Evolutionary conservation across 257 asterid species (phyloP), one percentile per base, ranked within the genome.

Genomic region (Rehmannia glutinosa): DNA sequence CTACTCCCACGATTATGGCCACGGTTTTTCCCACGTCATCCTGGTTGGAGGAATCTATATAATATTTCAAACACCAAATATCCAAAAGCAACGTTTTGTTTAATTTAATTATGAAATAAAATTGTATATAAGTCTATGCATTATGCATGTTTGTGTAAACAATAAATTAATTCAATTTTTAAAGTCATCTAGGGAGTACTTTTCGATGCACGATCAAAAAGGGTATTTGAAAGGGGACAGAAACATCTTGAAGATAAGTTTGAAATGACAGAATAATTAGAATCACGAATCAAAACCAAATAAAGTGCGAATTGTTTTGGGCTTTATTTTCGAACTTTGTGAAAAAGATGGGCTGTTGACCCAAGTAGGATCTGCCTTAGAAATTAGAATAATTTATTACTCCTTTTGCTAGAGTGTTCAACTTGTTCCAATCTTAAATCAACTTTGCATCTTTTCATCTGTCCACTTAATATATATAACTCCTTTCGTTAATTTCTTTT

Each of bases 21-120:
- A 91, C 92, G 30, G 86, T 89, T 76, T 80, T 82, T 20, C 98
- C 98, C 57, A 76, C 90, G 0, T 85, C 84, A 6, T 87, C 95
- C 0, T 80, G 73, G 38, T 70, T 70, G 16, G 86, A 60, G 7
- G 92, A 75, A 73, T 76, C 96, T 89, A 70, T n/a, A 21, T 64
- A 36, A 47, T 19, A n/a, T n/a, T n/a, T n/a, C n/a, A n/a, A n/a
- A n/a, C n/a, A n/a, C n/a, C n/a, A 32, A 32, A 32, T 3, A 32
- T 0, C 1, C 4, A 32, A 32, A 32, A 6, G n/a, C 4, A 0
- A 41, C 6, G 1, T 41, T 11, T 41, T 41, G n/a, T 41, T 41
- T 41, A 41, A 13, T 9, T 41, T 41, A 41, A 41, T 11, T 1
- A 6, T 41, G 47, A 11, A 41, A 41, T 41, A 8, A 41, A 4